These are phyloP conservation scores for Solanum gracilifrons DNA, from an alignment of 257 asterid species.

Conservation along the genomic window DNA sequence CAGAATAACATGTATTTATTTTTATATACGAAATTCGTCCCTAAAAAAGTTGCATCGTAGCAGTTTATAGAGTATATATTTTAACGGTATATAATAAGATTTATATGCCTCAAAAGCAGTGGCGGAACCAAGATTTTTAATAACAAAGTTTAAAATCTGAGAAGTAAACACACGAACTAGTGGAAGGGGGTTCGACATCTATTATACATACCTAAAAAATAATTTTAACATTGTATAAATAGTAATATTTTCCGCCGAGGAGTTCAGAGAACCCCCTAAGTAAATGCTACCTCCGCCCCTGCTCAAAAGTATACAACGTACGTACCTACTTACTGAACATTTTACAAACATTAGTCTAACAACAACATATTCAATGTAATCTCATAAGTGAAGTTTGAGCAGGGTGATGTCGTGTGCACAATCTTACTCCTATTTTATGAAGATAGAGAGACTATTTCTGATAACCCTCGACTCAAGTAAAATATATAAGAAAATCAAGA, in stretches of 20 bases:
- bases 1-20: neutral
- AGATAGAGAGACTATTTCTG: neutral
- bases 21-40: no score
- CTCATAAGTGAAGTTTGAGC: neutral
- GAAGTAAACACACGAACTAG: no score
- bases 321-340: neutral
- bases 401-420: neutral
- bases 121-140: no score
- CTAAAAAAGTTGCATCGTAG: neutral
- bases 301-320: neutral
- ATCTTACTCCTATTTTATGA: no score
- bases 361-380: neutral
- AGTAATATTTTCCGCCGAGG: no score
- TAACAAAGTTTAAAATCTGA: no score
- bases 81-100: neutral
- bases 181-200: no score
- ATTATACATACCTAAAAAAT: no score
- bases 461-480: fast-evolving
- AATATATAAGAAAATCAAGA: no score
- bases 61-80: neutral
- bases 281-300: no score
- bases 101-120: neutral
- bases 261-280: no score
- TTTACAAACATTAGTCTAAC: neutral
- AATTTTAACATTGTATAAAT: no score